Conservation (phyloP, 495 filamentous ascomycete species). For the Symbiotaphrina buchneri region DNA sequence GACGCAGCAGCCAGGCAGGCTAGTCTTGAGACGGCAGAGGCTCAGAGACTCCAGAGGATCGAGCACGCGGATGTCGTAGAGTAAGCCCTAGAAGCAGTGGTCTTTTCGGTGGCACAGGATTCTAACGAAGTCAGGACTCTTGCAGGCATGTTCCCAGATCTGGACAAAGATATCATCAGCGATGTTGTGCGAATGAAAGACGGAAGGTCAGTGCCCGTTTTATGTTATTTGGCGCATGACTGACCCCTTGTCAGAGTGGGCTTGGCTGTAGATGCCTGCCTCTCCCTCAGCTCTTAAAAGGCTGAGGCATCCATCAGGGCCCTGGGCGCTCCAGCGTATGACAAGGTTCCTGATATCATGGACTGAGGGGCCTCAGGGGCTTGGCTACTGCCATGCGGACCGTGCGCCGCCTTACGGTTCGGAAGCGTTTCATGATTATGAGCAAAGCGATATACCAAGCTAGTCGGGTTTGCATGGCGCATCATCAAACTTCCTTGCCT, state of each 20-base stretch:
- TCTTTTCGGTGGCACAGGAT: not conserved
- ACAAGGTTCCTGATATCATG: too few relatives aligned
- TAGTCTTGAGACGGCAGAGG: constrained; percentile 78
- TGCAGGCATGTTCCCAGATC: constrained; percentile 77
- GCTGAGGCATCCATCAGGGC: too few relatives aligned
- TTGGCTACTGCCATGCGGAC: too few relatives aligned
- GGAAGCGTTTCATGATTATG: too few relatives aligned
- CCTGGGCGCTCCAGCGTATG: too few relatives aligned
- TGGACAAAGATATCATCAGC: constrained; percentile 78
- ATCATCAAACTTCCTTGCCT: too few relatives aligned
- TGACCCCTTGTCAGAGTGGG: constrained; percentile 40
- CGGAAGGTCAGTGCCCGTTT: constrained; percentile 51
- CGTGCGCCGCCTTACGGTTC: too few relatives aligned
- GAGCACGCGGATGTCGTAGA: constrained; percentile 87
- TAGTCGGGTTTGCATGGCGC: too few relatives aligned
- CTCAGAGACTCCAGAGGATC: constrained; percentile 55
- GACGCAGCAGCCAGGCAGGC: constrained; percentile 89
- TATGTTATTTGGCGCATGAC: not conserved
- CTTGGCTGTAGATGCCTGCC: constrained; percentile 74
- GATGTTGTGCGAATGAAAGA: constrained; percentile 86
- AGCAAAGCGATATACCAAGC: too few relatives aligned
- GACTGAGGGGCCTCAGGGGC: too few relatives aligned
- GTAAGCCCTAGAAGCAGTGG: constrained; percentile 9
- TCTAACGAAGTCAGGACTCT: constrained; percentile 28
- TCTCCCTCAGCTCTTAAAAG: constrained; percentile 40